phyloP scores from a whole-genome alignment of 345 rosid species.

The Pistacia atlantica region DNA sequence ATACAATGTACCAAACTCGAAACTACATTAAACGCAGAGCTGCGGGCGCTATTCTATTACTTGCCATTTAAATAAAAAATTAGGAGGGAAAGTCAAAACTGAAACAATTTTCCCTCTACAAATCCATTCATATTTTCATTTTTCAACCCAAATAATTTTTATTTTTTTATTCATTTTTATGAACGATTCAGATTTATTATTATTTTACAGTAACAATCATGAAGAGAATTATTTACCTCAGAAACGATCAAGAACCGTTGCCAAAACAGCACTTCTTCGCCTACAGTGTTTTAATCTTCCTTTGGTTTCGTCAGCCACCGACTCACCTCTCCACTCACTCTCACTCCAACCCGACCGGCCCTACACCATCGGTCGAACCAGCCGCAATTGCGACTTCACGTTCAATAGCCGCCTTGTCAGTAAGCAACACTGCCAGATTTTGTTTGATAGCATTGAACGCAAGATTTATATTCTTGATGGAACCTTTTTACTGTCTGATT shows the following conservation, averaged over 20 bases:
- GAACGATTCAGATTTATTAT: slow-evolving; percentile 24
- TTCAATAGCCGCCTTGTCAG: slow-evolving; percentile 52
- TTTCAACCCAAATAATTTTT: not conserved
- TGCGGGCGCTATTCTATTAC: no score
- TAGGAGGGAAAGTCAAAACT: slow-evolving; percentile 9
- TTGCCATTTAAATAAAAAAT: not conserved
- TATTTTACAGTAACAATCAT: slow-evolving; percentile 15
- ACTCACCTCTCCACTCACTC: slow-evolving; percentile 40
- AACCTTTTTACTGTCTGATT: slow-evolving; percentile 17
- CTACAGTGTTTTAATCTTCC: slow-evolving; percentile 51
- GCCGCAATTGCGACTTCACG: slow-evolving; percentile 45
- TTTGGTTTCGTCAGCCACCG: slow-evolving; percentile 48
- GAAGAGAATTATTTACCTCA: slow-evolving; percentile 21
- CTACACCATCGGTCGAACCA: slow-evolving; percentile 64
- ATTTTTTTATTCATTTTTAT: slow-evolving; percentile 13
- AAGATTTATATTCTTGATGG: slow-evolving; percentile 69
- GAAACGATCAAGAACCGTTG: slow-evolving; percentile 32
- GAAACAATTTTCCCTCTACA: not conserved
- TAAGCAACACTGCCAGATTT: slow-evolving; percentile 74
- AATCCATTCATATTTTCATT: not conserved
- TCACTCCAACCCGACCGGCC: slow-evolving; percentile 49
- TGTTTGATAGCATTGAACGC: slow-evolving; percentile 49
- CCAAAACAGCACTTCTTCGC: slow-evolving; percentile 46
- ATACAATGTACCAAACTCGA: no score
- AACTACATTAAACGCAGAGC: no score